Evolutionary conservation across 2,329 filamentous ascomycete genomes (phyloP), one percentile per base, ranked within the genome.

Genomic region (Herpotrichia juniperi): DNA sequence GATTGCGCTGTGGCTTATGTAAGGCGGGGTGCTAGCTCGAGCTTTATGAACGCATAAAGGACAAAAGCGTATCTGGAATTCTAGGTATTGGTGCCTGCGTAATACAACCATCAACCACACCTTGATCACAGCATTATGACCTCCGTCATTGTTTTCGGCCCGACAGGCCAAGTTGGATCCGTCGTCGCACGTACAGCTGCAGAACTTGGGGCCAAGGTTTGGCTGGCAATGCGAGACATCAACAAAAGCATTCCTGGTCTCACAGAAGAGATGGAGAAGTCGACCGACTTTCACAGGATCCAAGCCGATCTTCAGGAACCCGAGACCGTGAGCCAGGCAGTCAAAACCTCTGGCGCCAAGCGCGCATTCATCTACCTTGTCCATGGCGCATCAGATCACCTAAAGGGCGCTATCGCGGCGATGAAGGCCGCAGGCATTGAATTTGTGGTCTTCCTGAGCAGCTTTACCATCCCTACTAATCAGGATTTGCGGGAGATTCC

Each of bases 311-410:
- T 83, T 5, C 63, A 64, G 2, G 52, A 78, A 0, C 75, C 79
- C 0, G 71, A 72, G 0, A 74, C 74, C 4, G 58, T 83, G 17
- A 47, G 46, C 4, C 58, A 59, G 0, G 81, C 80, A 0, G 74
- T 81, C n/a, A 46, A 62, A 24, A 60, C 59, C 25, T 71, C 78
- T 0, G 71, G 74, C 8, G 80, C 81, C 14, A 79, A 73, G 37
- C 57, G 62, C 7, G 81, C 80, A 0, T 83, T 82, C 67, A 68
- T 82, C 42, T 83, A 84, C 62, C 24, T 71, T 2, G 58, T 70
- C 7, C 56, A 64, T 11, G 57, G 64, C 25, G 52, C 64, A 0
- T 4, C 58, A 1, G 77, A 81, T 53, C 48, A 71, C 48, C 77
- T 82, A 76, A 67, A 65, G 14, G 50, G 62, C 7, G 70, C 71